These are phyloP conservation scores for Juglanconis oblonga DNA, from an alignment of 2,329 filamentous ascomycete genomes.

Conservation along the genomic window DNA sequence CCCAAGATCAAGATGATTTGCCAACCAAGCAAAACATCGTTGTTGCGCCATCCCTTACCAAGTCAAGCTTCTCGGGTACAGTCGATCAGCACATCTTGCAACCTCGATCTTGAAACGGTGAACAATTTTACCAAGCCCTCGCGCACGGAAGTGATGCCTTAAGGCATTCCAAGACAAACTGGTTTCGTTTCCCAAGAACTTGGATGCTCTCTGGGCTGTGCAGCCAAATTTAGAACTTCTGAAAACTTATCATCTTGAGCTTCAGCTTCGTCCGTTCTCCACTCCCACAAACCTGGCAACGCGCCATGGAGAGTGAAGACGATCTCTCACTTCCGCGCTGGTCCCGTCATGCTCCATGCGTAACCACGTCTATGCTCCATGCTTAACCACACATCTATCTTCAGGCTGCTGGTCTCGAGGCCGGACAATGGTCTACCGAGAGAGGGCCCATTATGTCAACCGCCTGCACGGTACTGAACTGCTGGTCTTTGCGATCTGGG, in stretches of 20 bases:
- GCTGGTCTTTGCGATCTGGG: background rate
- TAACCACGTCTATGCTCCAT: no score
- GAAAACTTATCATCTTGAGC: background rate
- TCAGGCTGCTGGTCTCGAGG: background rate
- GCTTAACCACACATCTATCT: no score
- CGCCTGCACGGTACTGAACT: no score
- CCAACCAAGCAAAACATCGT: background rate
- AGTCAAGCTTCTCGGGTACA: slow-evolving; percentile 4
- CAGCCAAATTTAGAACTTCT: background rate
- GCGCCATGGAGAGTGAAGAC: background rate
- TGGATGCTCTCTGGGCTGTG: background rate
- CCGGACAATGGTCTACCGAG: slow-evolving; percentile 7
- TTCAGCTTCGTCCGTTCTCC: slow-evolving; percentile 11
- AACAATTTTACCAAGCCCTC: no score
- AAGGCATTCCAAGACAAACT: background rate
- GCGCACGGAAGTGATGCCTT: background rate
- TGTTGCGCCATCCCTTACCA: background rate
- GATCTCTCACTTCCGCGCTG: slow-evolving; percentile 6
- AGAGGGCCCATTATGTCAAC: background rate
- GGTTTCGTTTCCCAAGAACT: background rate
- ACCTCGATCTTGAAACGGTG: slow-evolving; percentile 8
- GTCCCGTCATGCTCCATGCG: background rate
- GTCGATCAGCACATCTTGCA: slow-evolving; percentile 8
- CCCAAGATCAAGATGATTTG: background rate
- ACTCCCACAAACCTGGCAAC: background rate